These are phyloP conservation scores for Tolypocladium guangdongense DNA, from an alignment of 2,329 filamentous ascomycete species.

Conservation along the genomic window DNA sequence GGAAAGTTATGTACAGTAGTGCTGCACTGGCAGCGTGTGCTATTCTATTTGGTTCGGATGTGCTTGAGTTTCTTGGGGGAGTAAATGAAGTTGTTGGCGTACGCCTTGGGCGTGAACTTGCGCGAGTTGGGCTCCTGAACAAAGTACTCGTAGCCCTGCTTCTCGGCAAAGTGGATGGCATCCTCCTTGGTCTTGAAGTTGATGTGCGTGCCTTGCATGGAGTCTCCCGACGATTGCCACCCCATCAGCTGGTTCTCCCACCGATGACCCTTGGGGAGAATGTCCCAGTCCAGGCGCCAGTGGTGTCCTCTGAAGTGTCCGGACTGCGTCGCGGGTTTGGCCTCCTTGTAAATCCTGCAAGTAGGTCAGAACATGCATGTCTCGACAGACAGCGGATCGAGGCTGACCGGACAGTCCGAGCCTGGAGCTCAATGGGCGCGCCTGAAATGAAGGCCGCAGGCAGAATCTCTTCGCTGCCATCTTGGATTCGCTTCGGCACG, in stretches of 20 bases:
- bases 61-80: slow-evolving; percentile 78
- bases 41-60: slow-evolving; percentile 62
- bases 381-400: neutral
- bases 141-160: slow-evolving; percentile 98
- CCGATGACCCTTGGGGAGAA: slow-evolving; percentile 80
- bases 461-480: slow-evolving; percentile 74
- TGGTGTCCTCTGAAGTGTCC: slow-evolving; percentile 73
- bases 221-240: slow-evolving; percentile 92
- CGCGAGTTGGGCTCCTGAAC: slow-evolving; percentile 93
- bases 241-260: slow-evolving; percentile 99
- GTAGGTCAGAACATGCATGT: neutral
- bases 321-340: slow-evolving; percentile 94
- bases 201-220: slow-evolving; percentile 87
- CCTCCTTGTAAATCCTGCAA: slow-evolving; percentile 74
- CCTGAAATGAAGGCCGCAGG: slow-evolving; percentile 83
- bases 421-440: slow-evolving; percentile 87
- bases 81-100: slow-evolving; percentile 94
- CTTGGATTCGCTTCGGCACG: slow-evolving; percentile 78
- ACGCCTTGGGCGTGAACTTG: slow-evolving; percentile 80
- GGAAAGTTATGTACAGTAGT: slow-evolving; percentile 16
- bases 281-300: slow-evolving; percentile 99
- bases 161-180: slow-evolving; percentile 89
- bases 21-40: neutral
- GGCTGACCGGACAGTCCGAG: slow-evolving; percentile 78
- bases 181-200: slow-evolving; percentile 91